Evolutionary conservation across 2,329 filamentous ascomycete species (phyloP).

Genomic region (Teratosphaeria pseudoeucalypti): DNA sequence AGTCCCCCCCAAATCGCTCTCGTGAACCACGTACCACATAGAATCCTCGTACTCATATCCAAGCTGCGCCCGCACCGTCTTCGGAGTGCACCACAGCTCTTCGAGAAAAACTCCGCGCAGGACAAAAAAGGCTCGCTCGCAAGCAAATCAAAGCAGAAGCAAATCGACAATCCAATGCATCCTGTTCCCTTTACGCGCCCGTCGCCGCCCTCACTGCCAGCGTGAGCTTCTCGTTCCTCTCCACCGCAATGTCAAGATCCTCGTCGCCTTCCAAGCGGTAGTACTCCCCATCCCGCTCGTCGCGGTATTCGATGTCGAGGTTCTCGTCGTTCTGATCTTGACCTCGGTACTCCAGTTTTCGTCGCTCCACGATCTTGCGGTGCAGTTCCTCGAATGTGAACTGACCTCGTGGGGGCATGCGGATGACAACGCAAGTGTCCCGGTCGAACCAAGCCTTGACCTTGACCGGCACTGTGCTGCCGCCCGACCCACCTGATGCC

Average conservation of each 20-base stretch:
- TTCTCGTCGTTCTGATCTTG: conserved; percentile 33
- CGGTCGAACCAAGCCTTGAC: conserved; percentile 86
- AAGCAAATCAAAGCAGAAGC: background rate
- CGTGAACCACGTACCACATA: background rate
- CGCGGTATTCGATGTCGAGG: conserved; percentile 73
- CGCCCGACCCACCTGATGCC: conserved; percentile 7
- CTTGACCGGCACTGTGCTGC: conserved; percentile 55
- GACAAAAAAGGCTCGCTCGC: background rate
- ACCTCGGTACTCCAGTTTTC: conserved; percentile 52
- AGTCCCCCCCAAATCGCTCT: background rate
- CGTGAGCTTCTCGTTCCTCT: conserved; percentile 78
- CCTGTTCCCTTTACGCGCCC: conserved; percentile 1
- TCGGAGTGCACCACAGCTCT: background rate
- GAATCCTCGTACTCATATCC: background rate
- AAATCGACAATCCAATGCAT: background rate
- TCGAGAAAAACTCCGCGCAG: background rate
- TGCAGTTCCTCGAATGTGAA: conserved; percentile 68
- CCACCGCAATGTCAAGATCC: conserved; percentile 69
- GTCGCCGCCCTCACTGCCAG: conserved; percentile 37
- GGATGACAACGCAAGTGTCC: conserved; percentile 82
- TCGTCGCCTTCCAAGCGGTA: conserved; percentile 66
- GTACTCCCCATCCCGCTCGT: conserved; percentile 67
- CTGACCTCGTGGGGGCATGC: conserved; percentile 59
- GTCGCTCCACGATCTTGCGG: conserved; percentile 73
- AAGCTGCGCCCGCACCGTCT: background rate